phyloP scores from a whole-genome alignment of 257 asterid species.

The Fraxinus quadrangulata region DNA sequence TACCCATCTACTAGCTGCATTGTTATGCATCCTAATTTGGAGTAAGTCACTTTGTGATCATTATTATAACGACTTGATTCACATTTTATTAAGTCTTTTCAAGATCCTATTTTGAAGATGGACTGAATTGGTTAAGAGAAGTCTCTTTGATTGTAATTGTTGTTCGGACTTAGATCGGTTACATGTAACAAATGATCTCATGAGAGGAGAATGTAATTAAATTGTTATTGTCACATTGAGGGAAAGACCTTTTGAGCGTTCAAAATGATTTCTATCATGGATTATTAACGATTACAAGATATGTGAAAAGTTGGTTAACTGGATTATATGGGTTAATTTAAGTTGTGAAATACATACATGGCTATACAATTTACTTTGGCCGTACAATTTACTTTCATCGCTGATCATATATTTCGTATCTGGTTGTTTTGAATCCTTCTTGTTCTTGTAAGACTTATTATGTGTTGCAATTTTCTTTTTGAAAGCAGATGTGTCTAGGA shows the following conservation, averaged over 20 bases:
- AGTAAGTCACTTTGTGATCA: background rate
- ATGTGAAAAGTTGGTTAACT: background rate
- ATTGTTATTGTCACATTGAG: background rate
- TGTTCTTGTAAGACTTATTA: background rate
- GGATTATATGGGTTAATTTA: background rate
- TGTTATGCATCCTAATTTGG: background rate
- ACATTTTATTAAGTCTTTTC: background rate
- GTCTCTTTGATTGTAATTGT: background rate
- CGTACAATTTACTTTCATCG: background rate
- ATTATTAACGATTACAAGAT: slow-evolving; percentile 1
- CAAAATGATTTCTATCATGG: background rate
- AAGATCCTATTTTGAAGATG: background rate
- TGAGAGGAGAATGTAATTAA: background rate
- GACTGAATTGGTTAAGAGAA: background rate
- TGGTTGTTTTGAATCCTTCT: background rate
- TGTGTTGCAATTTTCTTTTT: background rate
- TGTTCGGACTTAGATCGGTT: background rate
- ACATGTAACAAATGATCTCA: background rate
- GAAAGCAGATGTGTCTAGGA: background rate
- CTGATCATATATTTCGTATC: background rate
- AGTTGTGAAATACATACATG: background rate
- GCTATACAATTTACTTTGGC: background rate
- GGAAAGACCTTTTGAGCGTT: background rate
- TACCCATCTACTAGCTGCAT: background rate
- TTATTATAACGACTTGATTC: background rate